phyloP scores from a whole-genome alignment of 1,284 basidiomycete genomes.

The Bjerkandera adusta region DNA sequence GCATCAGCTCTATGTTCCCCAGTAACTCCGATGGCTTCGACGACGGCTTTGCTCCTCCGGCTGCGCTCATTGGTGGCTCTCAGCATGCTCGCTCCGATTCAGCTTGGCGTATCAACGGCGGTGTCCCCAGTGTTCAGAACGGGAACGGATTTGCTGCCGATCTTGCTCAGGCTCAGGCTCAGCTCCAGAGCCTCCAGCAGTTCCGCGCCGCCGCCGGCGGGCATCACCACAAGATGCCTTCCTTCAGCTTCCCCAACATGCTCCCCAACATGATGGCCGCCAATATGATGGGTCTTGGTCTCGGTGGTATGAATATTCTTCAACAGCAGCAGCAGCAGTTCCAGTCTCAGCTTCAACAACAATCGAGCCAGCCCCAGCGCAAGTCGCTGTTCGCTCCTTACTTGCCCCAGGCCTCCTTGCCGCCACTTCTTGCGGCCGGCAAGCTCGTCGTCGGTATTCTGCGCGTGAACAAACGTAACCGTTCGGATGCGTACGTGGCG shows the following conservation, averaged over 20 bases:
- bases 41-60: conserved; percentile 65
- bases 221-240: conserved; percentile 95
- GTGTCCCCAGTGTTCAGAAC: conserved; percentile 66
- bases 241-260: conserved; percentile 98
- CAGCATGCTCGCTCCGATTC: conserved; percentile 78
- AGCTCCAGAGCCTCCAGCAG: conserved; percentile 94
- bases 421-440: conserved; percentile 95
- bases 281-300: conserved; percentile 88
- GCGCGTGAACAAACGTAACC: conserved; percentile 98
- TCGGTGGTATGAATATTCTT: conserved; percentile 76
- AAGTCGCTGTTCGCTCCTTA: conserved; percentile 99
- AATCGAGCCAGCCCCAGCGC: conserved; percentile 88
- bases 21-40: conserved; percentile 69
- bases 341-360: conserved; percentile 88
- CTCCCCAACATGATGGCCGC: conserved; percentile 93
- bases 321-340: conserved; percentile 89
- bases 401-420: conserved; percentile 95
- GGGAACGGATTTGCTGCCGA: conserved; percentile 71
- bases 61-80: conserved; percentile 55
- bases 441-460: conserved; percentile 98
- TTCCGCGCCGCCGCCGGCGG: conserved; percentile 95
- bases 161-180: conserved; percentile 93
- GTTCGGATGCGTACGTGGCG: conserved; percentile 99
- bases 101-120: conserved; percentile 86
- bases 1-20: conserved; percentile 51